A percentile compares a stretch with the other conserved stretches of the same genome.
phyloP scores from a whole-genome alignment of 768 basidiomycete genomes.

The Podaxis carcinomalis region DNA sequence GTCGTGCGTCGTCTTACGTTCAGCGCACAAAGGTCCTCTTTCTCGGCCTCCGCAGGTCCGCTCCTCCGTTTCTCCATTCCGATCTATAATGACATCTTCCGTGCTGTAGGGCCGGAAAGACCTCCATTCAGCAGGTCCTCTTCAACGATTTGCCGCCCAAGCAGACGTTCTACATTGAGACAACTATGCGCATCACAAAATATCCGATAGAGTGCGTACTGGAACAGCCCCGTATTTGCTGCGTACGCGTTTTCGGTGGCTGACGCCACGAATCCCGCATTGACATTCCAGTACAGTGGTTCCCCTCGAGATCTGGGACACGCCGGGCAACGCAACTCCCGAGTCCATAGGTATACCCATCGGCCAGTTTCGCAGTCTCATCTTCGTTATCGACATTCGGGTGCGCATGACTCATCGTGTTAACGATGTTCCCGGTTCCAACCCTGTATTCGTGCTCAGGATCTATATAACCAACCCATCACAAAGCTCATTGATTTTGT shows the following conservation, averaged over 20 bases:
- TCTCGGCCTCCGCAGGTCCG: conserved; percentile 64
- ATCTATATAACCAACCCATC: conserved; percentile 82
- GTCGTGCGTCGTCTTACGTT: conserved; percentile 22
- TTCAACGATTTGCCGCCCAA: conserved; percentile 81
- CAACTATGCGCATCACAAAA: conserved; percentile 73
- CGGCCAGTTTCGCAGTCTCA: conserved; percentile 75
- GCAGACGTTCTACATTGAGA: conserved; percentile 87
- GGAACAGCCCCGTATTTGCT: neutral
- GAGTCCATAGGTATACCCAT: conserved; percentile 75
- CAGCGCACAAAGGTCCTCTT: conserved; percentile 67
- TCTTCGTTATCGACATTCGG: conserved; percentile 95
- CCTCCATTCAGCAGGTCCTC: conserved; percentile 87
- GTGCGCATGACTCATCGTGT: conserved; percentile 38
- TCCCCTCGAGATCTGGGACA: conserved; percentile 94
- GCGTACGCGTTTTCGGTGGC: conserved; percentile 9
- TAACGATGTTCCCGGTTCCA: neutral
- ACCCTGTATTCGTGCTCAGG: conserved; percentile 36
- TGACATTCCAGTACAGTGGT: conserved; percentile 68
- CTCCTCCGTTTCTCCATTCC: neutral
- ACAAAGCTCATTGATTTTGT: conserved; percentile 80
- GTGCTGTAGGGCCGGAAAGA: conserved; percentile 76
- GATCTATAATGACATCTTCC: conserved; percentile 7
- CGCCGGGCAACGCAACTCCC: conserved; percentile 80
- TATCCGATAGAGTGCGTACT: conserved; percentile 73
- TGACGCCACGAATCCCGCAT: conserved; percentile 10